Evolutionary conservation across 225 moss, liverwort and hornwort species (phyloP).

Genomic region (Rhytidiadelphus loreus): DNA sequence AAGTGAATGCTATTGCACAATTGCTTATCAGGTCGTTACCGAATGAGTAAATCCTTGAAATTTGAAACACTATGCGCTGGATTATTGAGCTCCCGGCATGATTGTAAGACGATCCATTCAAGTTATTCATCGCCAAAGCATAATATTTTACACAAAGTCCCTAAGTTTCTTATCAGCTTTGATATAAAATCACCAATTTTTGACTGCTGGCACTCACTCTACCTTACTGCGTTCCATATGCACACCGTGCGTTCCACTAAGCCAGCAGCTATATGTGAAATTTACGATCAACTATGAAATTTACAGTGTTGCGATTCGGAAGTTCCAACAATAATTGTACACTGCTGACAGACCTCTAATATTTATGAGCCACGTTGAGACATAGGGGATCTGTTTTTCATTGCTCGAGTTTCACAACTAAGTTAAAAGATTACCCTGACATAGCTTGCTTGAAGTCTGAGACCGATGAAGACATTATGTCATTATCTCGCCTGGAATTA

Average conservation of each 20-base stretch:
- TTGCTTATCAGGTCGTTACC: background rate
- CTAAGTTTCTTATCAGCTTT: background rate
- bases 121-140: background rate
- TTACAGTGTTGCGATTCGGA: background rate
- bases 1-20: no score
- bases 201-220: background rate
- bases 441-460: conserved; percentile 14
- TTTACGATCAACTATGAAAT: background rate
- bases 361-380: background rate
- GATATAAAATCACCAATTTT: background rate
- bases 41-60: background rate
- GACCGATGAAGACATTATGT: background rate
- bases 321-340: background rate
- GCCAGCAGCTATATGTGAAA: background rate
- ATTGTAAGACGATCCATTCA: background rate
- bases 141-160: background rate
- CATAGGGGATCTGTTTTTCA: background rate
- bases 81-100: background rate
- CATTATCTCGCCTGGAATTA: background rate
- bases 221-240: background rate
- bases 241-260: background rate
- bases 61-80: background rate
- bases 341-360: background rate
- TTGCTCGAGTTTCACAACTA: background rate
- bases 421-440: conserved; percentile 8